phyloP scores from a whole-genome alignment of 2,329 filamentous ascomycete species.

The Metarhizium robertsii region DNA sequence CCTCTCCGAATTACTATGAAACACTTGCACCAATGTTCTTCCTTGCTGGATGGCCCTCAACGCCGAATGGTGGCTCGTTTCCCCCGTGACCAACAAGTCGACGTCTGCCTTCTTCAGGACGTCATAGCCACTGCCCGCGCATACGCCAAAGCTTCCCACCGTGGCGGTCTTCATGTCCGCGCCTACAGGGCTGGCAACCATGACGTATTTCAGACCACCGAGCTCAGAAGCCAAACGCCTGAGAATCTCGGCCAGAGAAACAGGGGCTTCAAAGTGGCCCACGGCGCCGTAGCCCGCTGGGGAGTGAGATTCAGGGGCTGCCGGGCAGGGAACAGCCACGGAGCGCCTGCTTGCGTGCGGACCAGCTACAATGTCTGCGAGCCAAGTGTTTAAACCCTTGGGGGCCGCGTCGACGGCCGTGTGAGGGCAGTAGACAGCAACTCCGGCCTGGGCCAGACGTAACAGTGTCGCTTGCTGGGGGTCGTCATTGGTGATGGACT shows the following conservation, averaged over 20 bases:
- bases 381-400: conserved; percentile 85
- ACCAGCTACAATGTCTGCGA: conserved; percentile 73
- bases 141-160: conserved; percentile 70
- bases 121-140: conserved; percentile 77
- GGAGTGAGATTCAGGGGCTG: conserved; percentile 32
- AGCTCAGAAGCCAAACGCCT: conserved; percentile 53
- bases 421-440: conserved; percentile 93
- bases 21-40: conserved; percentile 71
- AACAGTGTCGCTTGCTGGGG: conserved; percentile 82
- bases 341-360: conserved; percentile 26
- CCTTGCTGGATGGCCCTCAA: conserved; percentile 78
- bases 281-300: conserved; percentile 44
- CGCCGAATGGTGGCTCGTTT: conserved; percentile 89
- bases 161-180: conserved; percentile 22
- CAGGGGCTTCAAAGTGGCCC: conserved; percentile 29
- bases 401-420: conserved; percentile 86
- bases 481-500: conserved; percentile 75
- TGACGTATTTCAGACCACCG: conserved; percentile 50
- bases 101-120: conserved; percentile 63
- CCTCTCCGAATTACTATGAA: conserved; percentile 90
- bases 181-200: conserved; percentile 43
- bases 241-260: conserved; percentile 35
- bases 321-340: conserved; percentile 35
- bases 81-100: conserved; percentile 81
- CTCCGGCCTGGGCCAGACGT: conserved; percentile 71